Conservation (phyloP, 805 yeast genomes). For the Candida tammaniensis region DNA sequence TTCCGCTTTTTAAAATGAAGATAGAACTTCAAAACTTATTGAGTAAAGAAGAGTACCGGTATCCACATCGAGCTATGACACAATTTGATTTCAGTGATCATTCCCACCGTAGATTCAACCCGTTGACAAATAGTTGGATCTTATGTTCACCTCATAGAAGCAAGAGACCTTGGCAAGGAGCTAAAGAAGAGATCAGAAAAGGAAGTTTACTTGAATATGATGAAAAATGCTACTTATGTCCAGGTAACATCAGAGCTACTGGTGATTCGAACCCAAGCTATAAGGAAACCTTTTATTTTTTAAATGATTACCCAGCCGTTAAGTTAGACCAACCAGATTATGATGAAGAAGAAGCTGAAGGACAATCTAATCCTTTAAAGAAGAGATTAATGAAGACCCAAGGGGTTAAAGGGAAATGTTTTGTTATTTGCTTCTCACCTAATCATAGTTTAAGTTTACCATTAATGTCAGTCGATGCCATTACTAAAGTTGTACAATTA, state of each 20-base stretch:
- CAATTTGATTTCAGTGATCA: conserved; percentile 51
- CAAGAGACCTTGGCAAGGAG: conserved; percentile 81
- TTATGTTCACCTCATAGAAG: conserved; percentile 76
- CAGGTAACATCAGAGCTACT: conserved; percentile 64
- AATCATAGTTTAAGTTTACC: conserved; percentile 67
- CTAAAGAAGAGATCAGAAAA: conserved; percentile 49
- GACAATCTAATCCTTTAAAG: conserved; percentile 21
- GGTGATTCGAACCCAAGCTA: conserved; percentile 60
- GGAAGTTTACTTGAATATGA: conserved; percentile 54
- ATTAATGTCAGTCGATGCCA: conserved; percentile 46
- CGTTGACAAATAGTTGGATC: conserved; percentile 65
- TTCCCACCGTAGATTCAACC: conserved; percentile 70
- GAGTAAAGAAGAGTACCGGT: conserved; percentile 8
- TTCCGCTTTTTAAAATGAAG: conserved; percentile 12
- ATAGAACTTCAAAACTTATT: conserved; percentile 14
- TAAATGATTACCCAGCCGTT: conserved; percentile 72
- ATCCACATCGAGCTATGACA: conserved; percentile 16
- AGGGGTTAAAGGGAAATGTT: conserved; percentile 66
- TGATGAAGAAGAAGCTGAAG: conserved; percentile 16
- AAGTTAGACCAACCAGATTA: conserved; percentile 52
- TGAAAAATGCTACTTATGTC: conserved; percentile 67
- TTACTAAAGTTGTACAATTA: conserved; percentile 50
- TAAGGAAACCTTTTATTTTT: conserved; percentile 55
- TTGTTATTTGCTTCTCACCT: conserved; percentile 71
- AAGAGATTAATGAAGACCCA: conserved; percentile 49